phyloP scores from a whole-genome alignment of 208 protist genomes.

The Angomonas desouzai region DNA sequence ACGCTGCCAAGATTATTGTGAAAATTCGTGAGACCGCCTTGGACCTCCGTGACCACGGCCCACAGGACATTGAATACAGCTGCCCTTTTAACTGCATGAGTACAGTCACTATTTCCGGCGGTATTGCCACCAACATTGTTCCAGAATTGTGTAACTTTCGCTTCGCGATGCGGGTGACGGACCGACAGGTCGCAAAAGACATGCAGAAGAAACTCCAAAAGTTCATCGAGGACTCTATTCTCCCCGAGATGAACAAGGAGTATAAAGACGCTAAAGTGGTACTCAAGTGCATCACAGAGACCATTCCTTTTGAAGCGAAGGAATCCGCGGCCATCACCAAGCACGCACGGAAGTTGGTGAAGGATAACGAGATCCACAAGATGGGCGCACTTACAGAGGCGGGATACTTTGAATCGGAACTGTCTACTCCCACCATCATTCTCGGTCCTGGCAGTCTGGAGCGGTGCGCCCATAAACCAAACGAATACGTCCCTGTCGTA shows the following conservation, averaged over 20 bases:
- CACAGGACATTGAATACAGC: slow-evolving; percentile 21
- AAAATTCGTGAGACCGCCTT: slow-evolving; percentile 30
- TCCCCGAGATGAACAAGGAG: slow-evolving; percentile 41
- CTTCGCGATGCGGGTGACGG: slow-evolving; percentile 36
- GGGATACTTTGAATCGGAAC: slow-evolving; percentile 3
- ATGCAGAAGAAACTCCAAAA: slow-evolving; percentile 27
- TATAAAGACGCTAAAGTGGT: slow-evolving; percentile 28
- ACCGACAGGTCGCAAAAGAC: slow-evolving; percentile 16
- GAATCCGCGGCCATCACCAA: slow-evolving; percentile 34
- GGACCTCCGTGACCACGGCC: slow-evolving; percentile 18
- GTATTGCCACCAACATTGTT: slow-evolving; percentile 45
- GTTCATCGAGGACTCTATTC: slow-evolving; percentile 28
- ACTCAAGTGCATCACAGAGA: background rate
- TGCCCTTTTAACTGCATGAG: slow-evolving; percentile 26
- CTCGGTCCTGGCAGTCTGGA: slow-evolving; percentile 3
- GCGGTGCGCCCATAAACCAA: background rate
- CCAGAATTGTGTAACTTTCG: slow-evolving; percentile 39
- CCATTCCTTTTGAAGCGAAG: slow-evolving; percentile 28
- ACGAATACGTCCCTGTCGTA: background rate
- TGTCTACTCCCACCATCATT: slow-evolving; percentile 8
- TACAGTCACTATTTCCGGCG: slow-evolving; percentile 35
- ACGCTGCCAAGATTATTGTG: slow-evolving; percentile 38
- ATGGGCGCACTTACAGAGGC: slow-evolving; percentile 8
- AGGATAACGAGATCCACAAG: slow-evolving; percentile 1
- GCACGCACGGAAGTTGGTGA: slow-evolving; percentile 13